phyloP scores from a whole-genome alignment of 208 protist species.

The Perkinsela sp. region DNA sequence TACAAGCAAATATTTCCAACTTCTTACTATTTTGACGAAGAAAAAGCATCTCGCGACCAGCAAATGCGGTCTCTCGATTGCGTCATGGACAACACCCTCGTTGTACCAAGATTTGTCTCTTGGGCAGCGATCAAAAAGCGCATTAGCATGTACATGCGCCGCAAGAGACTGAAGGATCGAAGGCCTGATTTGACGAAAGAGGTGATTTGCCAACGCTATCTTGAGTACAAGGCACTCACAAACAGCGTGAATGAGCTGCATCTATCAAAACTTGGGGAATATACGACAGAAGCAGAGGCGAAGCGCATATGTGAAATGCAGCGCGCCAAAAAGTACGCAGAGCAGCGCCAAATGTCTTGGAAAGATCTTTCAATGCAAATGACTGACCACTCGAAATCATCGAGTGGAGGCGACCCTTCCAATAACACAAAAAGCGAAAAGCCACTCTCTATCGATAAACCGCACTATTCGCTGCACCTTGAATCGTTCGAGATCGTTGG shows the following conservation, averaged over 20 bases:
- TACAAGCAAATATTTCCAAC: background rate
- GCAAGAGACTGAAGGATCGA: background rate
- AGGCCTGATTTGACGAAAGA: background rate
- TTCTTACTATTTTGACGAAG: background rate
- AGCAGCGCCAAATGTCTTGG: background rate
- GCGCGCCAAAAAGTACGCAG: background rate
- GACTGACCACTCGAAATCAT: background rate
- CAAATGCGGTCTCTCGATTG: background rate
- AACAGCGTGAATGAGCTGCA: background rate
- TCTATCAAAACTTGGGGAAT: background rate
- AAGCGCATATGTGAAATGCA: background rate
- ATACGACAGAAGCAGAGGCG: background rate
- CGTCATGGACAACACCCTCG: background rate
- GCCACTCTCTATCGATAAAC: background rate
- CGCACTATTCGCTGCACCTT: background rate
- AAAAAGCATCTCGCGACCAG: background rate
- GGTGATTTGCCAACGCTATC: background rate
- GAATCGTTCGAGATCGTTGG: background rate
- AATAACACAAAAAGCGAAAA: background rate
- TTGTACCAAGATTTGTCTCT: background rate
- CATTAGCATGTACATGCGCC: background rate
- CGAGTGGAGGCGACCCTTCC: too few species aligned
- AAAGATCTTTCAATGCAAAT: background rate
- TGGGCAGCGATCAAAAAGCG: background rate
- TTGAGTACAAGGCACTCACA: background rate